These are phyloP conservation scores for Ballota nigra DNA, from an alignment of 257 asterid genomes.

Conservation along the genomic window DNA sequence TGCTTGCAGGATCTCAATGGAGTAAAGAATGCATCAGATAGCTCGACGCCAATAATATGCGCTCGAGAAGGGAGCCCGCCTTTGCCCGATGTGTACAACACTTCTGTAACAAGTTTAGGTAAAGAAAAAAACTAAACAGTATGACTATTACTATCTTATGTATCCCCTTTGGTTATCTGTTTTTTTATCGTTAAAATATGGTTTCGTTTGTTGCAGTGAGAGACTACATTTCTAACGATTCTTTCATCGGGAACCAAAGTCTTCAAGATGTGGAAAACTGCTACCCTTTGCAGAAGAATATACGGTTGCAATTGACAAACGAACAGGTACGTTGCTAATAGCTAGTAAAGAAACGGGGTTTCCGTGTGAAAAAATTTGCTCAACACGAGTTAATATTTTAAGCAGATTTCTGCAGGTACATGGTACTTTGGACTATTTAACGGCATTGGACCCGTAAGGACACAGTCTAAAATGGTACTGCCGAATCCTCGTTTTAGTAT, in stretches of 20 bases:
- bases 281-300: constrained; percentile 83
- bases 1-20: constrained; percentile 50
- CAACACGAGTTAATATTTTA: constrained; percentile 15
- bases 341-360: constrained; percentile 1
- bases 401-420: constrained; percentile 83
- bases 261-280: constrained; percentile 77
- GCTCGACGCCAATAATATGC: constrained; percentile 76
- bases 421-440: constrained; percentile 94
- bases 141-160: background rate
- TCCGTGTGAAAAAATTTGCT: background rate
- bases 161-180: background rate
- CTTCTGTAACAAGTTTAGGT: constrained; percentile 74
- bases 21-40: constrained; percentile 37
- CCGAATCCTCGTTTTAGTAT: constrained; percentile 1
- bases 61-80: constrained; percentile 96
- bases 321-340: constrained; percentile 63
- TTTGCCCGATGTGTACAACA: constrained; percentile 77
- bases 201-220: constrained; percentile 43
- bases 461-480: constrained; percentile 93
- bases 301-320: constrained; percentile 57
- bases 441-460: constrained; percentile 85
- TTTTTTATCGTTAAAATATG: background rate
- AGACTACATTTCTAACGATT: constrained; percentile 50
- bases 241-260: constrained; percentile 55
- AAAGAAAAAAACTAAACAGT: constrained; percentile 16